Evolutionary conservation across 177 flowering plant species (phyloP).

Genomic region (Vitis hybrid): DNA sequence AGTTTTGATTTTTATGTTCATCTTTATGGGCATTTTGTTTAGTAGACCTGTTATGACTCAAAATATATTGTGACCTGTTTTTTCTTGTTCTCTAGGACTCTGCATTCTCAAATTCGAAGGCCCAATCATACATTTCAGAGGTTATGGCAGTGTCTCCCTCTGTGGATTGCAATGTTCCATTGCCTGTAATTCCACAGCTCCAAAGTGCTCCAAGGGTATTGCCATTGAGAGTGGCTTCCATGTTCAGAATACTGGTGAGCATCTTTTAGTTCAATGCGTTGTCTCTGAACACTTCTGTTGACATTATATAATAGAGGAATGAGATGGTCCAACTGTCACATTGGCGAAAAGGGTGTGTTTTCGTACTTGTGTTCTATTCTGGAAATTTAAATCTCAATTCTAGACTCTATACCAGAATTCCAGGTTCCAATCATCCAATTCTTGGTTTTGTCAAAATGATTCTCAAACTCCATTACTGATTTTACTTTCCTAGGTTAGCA

Average conservation of each 20-base stretch:
- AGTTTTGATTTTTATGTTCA: background rate
- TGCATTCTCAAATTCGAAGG: conserved; percentile 52
- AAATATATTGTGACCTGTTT: background rate
- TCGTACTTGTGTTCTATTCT: too few species aligned
- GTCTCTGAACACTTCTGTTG: too few species aligned
- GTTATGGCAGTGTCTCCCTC: conserved; percentile 58
- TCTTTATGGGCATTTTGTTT: conserved; percentile 7
- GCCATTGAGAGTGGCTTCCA: conserved; percentile 77
- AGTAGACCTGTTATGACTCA: background rate
- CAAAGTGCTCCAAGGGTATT: conserved; percentile 52
- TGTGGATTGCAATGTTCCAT: conserved; percentile 26
- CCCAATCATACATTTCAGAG: conserved; percentile 59
- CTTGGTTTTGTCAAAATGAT: too few species aligned
- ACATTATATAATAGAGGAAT: too few species aligned
- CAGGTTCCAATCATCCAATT: too few species aligned
- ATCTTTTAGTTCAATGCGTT: background rate
- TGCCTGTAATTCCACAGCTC: conserved; percentile 73
- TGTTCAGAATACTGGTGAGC: conserved; percentile 87
- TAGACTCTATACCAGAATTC: too few species aligned
- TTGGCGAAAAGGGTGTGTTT: too few species aligned
- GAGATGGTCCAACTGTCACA: too few species aligned
- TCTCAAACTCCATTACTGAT: too few species aligned
- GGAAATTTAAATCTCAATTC: too few species aligned
- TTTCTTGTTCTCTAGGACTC: conserved; percentile 41
- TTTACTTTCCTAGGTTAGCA: too few species aligned